Base-by-base conservation (phyloP, 2,329 filamentous ascomycete species). In the Xylariaceae sp. region DNA sequence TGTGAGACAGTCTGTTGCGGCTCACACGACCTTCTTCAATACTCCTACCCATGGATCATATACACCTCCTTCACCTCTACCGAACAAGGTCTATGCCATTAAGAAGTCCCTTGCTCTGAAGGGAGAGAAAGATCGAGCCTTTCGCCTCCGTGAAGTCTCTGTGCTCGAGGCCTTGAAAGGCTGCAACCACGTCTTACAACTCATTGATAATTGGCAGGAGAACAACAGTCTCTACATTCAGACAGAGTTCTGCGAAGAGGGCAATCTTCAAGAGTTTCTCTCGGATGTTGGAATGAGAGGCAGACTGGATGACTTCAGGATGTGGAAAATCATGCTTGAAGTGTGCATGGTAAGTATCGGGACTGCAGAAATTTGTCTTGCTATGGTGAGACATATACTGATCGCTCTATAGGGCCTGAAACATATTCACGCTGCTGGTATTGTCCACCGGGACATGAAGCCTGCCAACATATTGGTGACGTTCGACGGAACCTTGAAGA, bases 301-400 rank as follows among this genome's bases (percentile, higher is more conserved):
- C 43, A 83, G 93, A 61, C 74, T 99, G 59, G 94, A 99, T 71
- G 94, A 97, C 69, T 99, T 99, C 73, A 84, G 94, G 56, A 97
- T 97, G 70, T 99, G 94, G 90, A 99, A 99, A 75, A 93, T 97
- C 52, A 75, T 97, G 62, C 81, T 96, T 40, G 94, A 99, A 69
- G 73, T 96, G 53, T 82, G 86, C 63, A 75, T 88, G 77, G 90
- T 94, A 82, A 73, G 87, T 77, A 16, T 2, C 14, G 33, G 11
- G 7, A n/a, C n/a, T 2, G 33, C 5, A 16, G 28, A 5, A 7
- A 4, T 28, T 7, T 4, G 7, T 28, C 22, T 28, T 28, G 22
- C 22, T 28, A 28, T 7, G 7, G 22, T 7, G 22, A 28, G 22
- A 28, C 22, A 28, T 28, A 28, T 28, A 28, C 22, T 28, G 22